Evolutionary conservation across 2,329 filamentous ascomycete genomes (phyloP).

Genomic region (Thelonectria olida): DNA sequence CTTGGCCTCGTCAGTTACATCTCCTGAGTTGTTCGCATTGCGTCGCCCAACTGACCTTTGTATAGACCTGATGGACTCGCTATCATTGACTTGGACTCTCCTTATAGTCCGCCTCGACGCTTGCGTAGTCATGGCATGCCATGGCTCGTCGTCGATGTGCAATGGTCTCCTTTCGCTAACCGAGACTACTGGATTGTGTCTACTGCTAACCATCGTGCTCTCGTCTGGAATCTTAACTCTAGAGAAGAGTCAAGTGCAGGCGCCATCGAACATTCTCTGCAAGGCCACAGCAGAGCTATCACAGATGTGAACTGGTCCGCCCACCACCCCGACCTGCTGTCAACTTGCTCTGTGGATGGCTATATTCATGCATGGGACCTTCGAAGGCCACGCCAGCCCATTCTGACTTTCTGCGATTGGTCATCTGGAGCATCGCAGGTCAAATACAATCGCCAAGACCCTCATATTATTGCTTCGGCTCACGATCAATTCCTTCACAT

Average conservation of each 20-base stretch:
- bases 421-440: constrained; percentile 93
- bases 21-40: constrained; percentile 21
- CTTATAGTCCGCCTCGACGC: constrained; percentile 85
- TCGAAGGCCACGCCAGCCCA: constrained; percentile 76
- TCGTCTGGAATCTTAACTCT: constrained; percentile 92
- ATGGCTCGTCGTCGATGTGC: constrained; percentile 96
- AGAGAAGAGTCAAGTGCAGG: constrained; percentile 75
- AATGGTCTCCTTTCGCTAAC: constrained; percentile 93
- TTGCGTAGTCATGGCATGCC: constrained; percentile 83
- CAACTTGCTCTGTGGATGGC: constrained; percentile 91
- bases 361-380: constrained; percentile 95
- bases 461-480: constrained; percentile 88
- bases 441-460: constrained; percentile 90
- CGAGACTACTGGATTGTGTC: constrained; percentile 94
- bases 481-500: constrained; percentile 89
- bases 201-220: constrained; percentile 91
- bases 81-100: constrained; percentile 91
- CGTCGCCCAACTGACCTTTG: constrained; percentile 7
- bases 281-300: constrained; percentile 85
- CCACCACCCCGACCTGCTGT: constrained; percentile 87
- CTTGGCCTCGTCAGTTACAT: constrained; percentile 73
- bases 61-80: constrained; percentile 81
- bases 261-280: constrained; percentile 85
- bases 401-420: constrained; percentile 89
- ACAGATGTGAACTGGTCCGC: constrained; percentile 97